These are phyloP conservation scores for Hypoxylon sp. DNA, from an alignment of 2,329 filamentous ascomycete species.

Conservation along the genomic window DNA sequence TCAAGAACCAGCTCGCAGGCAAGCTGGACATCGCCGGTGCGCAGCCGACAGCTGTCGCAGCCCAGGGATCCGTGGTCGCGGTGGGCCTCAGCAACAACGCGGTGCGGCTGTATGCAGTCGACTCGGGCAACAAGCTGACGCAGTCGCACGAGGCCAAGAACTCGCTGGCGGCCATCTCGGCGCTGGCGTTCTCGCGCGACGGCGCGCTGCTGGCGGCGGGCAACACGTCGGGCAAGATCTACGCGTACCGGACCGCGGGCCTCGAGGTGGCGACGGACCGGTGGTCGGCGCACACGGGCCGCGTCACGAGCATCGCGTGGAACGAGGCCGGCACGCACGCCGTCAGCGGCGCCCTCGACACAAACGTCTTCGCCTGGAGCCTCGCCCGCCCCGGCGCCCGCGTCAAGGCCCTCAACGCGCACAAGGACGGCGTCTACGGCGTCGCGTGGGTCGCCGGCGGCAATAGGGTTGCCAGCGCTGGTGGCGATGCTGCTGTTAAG, in stretches of 20 bases:
- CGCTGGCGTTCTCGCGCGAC: constrained; percentile 81
- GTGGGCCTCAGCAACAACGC: constrained; percentile 78
- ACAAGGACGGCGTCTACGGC: constrained; percentile 94
- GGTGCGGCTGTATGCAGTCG: constrained; percentile 76
- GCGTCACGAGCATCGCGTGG: constrained; percentile 73
- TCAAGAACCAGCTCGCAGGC: constrained; percentile 67
- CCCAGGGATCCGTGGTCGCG: constrained; percentile 71
- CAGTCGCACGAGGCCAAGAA: constrained; percentile 67
- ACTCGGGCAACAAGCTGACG: constrained; percentile 63
- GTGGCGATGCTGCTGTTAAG: constrained; percentile 90
- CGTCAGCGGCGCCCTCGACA: constrained; percentile 86
- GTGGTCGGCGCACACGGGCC: constrained; percentile 68
- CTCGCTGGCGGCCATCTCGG: constrained; percentile 75
- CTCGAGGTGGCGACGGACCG: constrained; percentile 77
- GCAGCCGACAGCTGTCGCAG: constrained; percentile 73
- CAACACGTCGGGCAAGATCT: constrained; percentile 84
- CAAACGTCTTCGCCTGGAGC: constrained; percentile 93
- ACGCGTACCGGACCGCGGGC: constrained; percentile 74
- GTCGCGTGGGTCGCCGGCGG: constrained; percentile 78
- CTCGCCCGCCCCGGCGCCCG: constrained; percentile 82
- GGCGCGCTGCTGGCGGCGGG: constrained; percentile 84
- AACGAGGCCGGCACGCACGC: constrained; percentile 78
- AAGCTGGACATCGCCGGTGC: constrained; percentile 67
- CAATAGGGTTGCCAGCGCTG: constrained; percentile 76
- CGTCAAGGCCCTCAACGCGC: constrained; percentile 84